Percentiles rank a stretch among this genome's conserved stretches.
Evolutionary conservation across 1,284 basidiomycete species (phyloP).

Genomic region (Pyrrhoderma lamaoense): DNA sequence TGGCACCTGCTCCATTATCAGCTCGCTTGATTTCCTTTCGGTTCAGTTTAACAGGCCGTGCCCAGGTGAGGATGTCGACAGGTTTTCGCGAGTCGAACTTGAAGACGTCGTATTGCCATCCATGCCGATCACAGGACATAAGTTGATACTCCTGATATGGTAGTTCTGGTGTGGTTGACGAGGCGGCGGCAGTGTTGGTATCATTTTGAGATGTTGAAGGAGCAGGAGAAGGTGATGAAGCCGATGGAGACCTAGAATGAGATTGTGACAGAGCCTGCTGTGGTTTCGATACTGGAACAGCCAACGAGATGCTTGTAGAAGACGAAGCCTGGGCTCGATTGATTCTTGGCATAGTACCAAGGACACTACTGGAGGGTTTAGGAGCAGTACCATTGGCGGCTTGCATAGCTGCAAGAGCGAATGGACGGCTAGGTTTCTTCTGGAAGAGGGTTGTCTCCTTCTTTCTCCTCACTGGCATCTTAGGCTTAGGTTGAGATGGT

Average conservation of each 20-base stretch:
- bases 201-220: slow-evolving; percentile 1
- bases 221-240: background rate
- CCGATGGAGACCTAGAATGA: slow-evolving; percentile 1
- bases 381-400: background rate
- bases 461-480: slow-evolving; percentile 4
- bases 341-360: background rate
- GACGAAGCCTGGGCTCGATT: background rate
- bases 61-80: slow-evolving; percentile 59
- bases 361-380: background rate
- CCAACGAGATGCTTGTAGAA: background rate
- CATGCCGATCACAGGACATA: slow-evolving; percentile 67
- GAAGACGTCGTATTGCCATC: slow-evolving; percentile 83
- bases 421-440: slow-evolving; percentile 15
- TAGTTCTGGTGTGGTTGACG: background rate
- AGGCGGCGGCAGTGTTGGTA: background rate
- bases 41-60: slow-evolving; percentile 73
- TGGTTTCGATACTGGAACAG: background rate
- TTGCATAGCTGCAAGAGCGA: slow-evolving; percentile 11
- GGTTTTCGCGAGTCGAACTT: slow-evolving; percentile 69
- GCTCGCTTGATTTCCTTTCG: slow-evolving; percentile 68
- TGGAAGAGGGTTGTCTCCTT: slow-evolving; percentile 13
- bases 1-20: slow-evolving; percentile 24
- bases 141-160: slow-evolving; percentile 61
- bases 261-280: background rate
- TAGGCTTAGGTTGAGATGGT: background rate